Base-by-base conservation (phyloP, 2,329 filamentous ascomycete genomes). In the Fusarium beomiforme region DNA sequence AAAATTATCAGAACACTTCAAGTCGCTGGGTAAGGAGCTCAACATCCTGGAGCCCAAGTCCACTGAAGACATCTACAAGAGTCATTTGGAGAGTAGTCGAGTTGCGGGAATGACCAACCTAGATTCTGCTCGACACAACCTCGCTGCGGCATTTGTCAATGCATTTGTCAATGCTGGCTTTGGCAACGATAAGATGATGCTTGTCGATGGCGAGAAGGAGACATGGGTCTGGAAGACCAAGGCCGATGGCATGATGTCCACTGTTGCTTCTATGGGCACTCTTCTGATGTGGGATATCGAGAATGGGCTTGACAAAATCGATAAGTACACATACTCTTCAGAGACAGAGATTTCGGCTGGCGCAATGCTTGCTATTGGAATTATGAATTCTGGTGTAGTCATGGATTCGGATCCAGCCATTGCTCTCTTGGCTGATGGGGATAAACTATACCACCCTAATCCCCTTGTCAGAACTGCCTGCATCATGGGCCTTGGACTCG, bases 191-290 rank as follows among this genome's bases (percentile, higher is more conserved):
- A 98, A 98, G 86, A 92, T 99, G 89, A 98, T 99, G 95, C 86
- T 98, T 63, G 91, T 94, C 43, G 92, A 96, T 23, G 91, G 93
- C 64, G 91, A 94, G 70, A 97, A 97, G 84, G 91, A 92, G 76
- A 93, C 92, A 70, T 99, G 96, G 95, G 93, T 99, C 8, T 99
- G 94, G 94, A 99, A 98, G 86, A 98, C 97, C 23, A 99, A 99
- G 83, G 94, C 97, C 43, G 95, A 98, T 77, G 96, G 96, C 71
- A 97, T 97, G 94, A 88, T 97, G 82, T 98, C 96, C 3, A 98
- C 95, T 1, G 93, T 97, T 41, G 97, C 97, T 8, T 98, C 96
- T 1, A 84, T 98, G 74, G 96, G 96, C 78, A 95, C 96, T 76
- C 86, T 99, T 21, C 86, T 97, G 79, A 89, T 97, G 77, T 97